Evolutionary conservation across 2,329 filamentous ascomycete genomes (phyloP), one percentile per base, ranked within the genome.

Genomic region (Apiospora arundinis): DNA sequence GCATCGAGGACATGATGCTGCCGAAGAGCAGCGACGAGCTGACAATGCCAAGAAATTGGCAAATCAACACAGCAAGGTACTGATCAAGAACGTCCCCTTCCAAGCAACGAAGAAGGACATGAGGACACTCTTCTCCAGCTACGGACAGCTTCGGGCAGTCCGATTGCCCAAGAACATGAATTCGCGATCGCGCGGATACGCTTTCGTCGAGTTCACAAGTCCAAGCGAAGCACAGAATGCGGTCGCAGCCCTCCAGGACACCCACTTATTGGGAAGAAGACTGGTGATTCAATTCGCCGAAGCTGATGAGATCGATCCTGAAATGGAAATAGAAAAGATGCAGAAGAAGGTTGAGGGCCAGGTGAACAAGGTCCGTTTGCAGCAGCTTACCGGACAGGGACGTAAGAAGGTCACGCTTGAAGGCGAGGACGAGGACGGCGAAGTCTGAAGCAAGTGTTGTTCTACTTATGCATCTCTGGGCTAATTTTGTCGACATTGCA

Each of bases 51-150:
- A 95, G 87, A 97, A 95, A 82, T 84, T 89, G 68, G 91, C 93
- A 32, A 89, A 89, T 21, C 90, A 91, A 79, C 89, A 91, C 75
- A 98, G 95, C 67, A 98, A 98, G 88, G 92, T 99, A 79, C 92
- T 98, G 82, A 92, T 99, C 85, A 99, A 98, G 87, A 99, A 99
- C 85, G 85, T 99, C 82, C 95, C 96, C 25, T 99, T 99, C 85
- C 94, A 98, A 85, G 92, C 93, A 67, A 92, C 91, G 70, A 98
- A 97, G 86, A 96, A 97, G 82, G 96, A 99, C 80, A 88, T 99
- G 72, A 90, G 94, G 74, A 87, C 92, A 70, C 87, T 98, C 56
- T 95, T 98, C 80, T 91, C 93, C 73, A 91, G 94, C 46, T 98
- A 98, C 83, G 97, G 96, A 65, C 92, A 97, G 81, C 90, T 99